A percentile compares a stretch with the other conserved stretches of the same genome.
Evolutionary conservation across 1,139 yeast species (phyloP).

Genomic region (Torulaspora pretoriensis): DNA sequence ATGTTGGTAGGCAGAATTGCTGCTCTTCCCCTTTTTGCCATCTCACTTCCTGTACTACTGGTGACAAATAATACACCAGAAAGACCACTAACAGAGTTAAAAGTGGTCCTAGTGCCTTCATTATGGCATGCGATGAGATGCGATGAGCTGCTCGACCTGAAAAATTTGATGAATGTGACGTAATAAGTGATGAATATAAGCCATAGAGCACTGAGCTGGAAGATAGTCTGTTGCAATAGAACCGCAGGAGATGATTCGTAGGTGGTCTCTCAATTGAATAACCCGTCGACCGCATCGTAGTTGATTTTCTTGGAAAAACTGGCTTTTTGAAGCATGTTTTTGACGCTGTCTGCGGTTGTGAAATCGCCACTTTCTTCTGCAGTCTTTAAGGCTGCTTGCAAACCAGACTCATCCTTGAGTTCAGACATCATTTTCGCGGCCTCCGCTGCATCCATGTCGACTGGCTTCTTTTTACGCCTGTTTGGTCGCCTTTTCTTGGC

Average conservation of each 20-base stretch:
- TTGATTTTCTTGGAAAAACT: slow-evolving; percentile 83
- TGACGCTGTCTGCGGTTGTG: slow-evolving; percentile 68
- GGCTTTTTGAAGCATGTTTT: slow-evolving; percentile 62
- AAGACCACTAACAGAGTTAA: background rate
- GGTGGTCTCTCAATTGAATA: slow-evolving; percentile 40
- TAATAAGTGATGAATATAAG: slow-evolving; percentile 3
- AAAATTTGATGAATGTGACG: slow-evolving; percentile 2
- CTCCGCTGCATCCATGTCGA: slow-evolving; percentile 25
- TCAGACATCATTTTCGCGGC: slow-evolving; percentile 24
- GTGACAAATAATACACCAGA: background rate
- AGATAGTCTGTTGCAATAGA: background rate
- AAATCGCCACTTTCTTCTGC: slow-evolving; percentile 51
- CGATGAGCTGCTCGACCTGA: slow-evolving; percentile 13
- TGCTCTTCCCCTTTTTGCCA: slow-evolving; percentile 88
- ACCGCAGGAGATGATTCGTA: background rate
- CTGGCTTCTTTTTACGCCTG: slow-evolving; percentile 36
- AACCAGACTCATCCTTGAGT: slow-evolving; percentile 32
- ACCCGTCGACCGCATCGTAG: slow-evolving; percentile 67
- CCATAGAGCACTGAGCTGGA: background rate
- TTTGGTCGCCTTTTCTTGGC: slow-evolving; percentile 45
- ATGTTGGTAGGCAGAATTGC: slow-evolving; percentile 89
- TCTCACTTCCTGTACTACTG: slow-evolving; percentile 31
- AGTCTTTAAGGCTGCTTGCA: slow-evolving; percentile 35
- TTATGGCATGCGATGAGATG: slow-evolving; percentile 28
- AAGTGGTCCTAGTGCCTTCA: background rate